Evolutionary conservation across 2,329 filamentous ascomycete species (phyloP), one percentile per base, ranked within the genome.

Genomic region (Aphanoascus verrucosus): DNA sequence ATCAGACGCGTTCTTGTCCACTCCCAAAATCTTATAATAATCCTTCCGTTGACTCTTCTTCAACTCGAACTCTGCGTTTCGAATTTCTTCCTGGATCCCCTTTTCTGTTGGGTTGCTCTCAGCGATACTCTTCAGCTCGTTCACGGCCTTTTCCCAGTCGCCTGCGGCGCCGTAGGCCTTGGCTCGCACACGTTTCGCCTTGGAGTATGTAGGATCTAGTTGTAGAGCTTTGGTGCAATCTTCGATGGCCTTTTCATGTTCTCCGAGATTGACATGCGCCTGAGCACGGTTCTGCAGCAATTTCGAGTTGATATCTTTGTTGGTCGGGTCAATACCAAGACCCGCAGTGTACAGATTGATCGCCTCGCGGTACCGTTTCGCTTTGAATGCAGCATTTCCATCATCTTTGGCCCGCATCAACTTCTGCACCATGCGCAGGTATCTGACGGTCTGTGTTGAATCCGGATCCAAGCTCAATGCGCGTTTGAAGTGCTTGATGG

Each of bases 41-140:
- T 98, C 93, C 72, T 98, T 98, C 57, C 93, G 80, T 72, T 91
- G 86, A 69, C 86, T 86, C 83, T 97, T 97, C 83, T 98, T 98
- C 58, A 97, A 75, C 73, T 98, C 93, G 23, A 96, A 75, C 73
- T 98, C 91, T 1, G 91, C 93, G 63, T 84, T 86, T 54, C 87
- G 84, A 43, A 97, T 82, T 64, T 98, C 93, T 69, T 86, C 90
- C 49, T 79, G 77, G 56, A 97, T 84, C 12, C 79, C 82, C 41
- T 83, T 81, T 68, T 98, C 93, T 58, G 83, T 78, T 1, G 90
- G 90, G 61, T 93, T 88, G 56, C 83, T 74, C 67, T 97, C 91
- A 49, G 85, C 80, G 55, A 97, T 82, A 1, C 80, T 77, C 77
- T 97, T 97, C 77, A 87, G 87, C 65, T 96, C 91, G 49, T 84